phyloP scores from a whole-genome alignment of 768 basidiomycete genomes.

The Boletales sp. region DNA sequence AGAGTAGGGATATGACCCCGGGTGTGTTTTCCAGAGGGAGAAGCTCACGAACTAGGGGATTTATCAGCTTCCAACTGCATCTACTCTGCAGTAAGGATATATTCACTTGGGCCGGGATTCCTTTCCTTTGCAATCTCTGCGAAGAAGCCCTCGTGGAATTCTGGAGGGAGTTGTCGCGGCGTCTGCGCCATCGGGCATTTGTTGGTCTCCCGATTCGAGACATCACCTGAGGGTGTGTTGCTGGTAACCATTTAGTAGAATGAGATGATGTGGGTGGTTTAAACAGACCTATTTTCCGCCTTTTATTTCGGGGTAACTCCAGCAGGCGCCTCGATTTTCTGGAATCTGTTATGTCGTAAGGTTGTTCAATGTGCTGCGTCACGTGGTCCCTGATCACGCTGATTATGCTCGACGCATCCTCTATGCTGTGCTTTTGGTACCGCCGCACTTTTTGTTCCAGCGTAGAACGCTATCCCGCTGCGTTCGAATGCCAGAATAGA shows the following conservation, averaged over 20 bases:
- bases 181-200: neutral
- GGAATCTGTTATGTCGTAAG: too few species aligned
- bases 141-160: slow-evolving; percentile 57
- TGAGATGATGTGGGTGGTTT: neutral
- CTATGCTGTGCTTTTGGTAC: too few species aligned
- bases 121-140: slow-evolving; percentile 59
- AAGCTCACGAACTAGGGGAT: slow-evolving; percentile 56
- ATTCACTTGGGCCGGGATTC: slow-evolving; percentile 56
- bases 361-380: too few species aligned
- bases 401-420: too few species aligned
- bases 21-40: slow-evolving; percentile 76
- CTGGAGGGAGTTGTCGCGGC: slow-evolving; percentile 40
- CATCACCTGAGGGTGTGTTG: neutral
- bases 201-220: neutral
- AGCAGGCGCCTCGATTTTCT: too few species aligned
- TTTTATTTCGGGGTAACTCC: too few species aligned
- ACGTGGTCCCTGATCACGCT: too few species aligned
- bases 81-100: neutral
- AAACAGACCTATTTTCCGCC: neutral
- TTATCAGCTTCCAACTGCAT: neutral
- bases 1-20: slow-evolving; percentile 76
- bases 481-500: too few species aligned
- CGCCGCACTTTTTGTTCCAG: too few species aligned
- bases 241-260: slow-evolving; percentile 6
- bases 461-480: too few species aligned